Conservation (phyloP, 1,284 basidiomycete species). For the Sporisorium iseilematis-ciliati region DNA sequence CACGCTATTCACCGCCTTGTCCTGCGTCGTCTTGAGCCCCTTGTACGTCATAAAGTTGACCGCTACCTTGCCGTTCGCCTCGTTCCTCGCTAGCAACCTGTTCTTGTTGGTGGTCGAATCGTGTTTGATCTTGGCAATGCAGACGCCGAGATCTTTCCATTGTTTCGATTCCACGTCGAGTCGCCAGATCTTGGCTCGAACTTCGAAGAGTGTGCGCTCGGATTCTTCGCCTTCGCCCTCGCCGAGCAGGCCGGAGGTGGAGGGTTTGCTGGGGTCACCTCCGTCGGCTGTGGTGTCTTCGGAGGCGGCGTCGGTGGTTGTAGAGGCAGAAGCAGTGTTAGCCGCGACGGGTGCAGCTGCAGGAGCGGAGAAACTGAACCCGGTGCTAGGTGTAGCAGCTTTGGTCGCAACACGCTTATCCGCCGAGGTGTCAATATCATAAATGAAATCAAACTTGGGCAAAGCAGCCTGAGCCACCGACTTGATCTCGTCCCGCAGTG, state of each 20-base stretch:
- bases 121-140: conserved; percentile 60
- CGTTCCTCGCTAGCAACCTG: conserved; percentile 60
- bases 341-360: background rate
- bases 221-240: conserved; percentile 64
- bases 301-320: background rate
- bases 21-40: conserved; percentile 45
- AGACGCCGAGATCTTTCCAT: conserved; percentile 65
- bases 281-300: conserved; percentile 2
- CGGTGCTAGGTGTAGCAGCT: conserved; percentile 4
- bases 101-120: conserved; percentile 41
- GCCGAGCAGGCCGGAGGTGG: conserved; percentile 44
- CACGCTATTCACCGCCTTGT: conserved; percentile 55
- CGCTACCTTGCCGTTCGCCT: conserved; percentile 62
- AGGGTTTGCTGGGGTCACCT: conserved; percentile 26
- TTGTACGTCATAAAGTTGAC: conserved; percentile 61
- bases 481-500: conserved; percentile 42
- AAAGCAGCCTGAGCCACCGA: conserved; percentile 32
- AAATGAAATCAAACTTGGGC: conserved; percentile 44
- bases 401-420: background rate
- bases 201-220: conserved; percentile 52
- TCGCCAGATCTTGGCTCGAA: conserved; percentile 63
- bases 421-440: conserved; percentile 27
- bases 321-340: background rate
- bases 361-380: conserved; percentile 28
- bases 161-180: conserved; percentile 42